Evolutionary conservation across 345 rosid species (phyloP).

Genomic region (Dimocarpus longan): DNA sequence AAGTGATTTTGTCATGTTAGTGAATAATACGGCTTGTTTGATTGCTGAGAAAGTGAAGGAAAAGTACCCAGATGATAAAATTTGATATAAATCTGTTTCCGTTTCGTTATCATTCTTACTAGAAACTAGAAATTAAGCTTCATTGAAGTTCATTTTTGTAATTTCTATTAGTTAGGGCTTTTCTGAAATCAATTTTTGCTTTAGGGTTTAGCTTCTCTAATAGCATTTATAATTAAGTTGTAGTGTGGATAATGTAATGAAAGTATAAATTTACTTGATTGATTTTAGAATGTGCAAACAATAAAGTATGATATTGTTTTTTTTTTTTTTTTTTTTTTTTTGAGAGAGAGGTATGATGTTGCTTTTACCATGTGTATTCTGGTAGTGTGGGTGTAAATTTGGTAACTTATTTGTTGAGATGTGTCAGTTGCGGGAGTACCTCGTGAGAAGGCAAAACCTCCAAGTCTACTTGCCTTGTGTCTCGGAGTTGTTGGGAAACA

Average conservation of each 20-base stretch:
- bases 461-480: constrained; percentile 70
- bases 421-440: constrained; percentile 35
- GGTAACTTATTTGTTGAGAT: constrained; percentile 7
- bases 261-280: not conserved
- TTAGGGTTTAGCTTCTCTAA: not conserved
- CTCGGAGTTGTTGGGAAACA: constrained; percentile 79
- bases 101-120: not conserved
- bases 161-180: too few relatives aligned
- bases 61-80: not conserved
- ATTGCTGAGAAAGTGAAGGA: not conserved
- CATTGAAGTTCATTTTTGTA: too few relatives aligned
- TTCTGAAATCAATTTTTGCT: not conserved
- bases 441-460: constrained; percentile 46
- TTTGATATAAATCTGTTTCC: not conserved
- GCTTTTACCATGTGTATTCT: too few relatives aligned
- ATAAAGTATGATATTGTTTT: not conserved
- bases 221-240: not conserved
- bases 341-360: not conserved
- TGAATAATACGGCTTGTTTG: not conserved
- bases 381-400: not conserved
- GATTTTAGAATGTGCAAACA: not conserved
- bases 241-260: not conserved
- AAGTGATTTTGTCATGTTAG: not conserved
- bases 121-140: constrained; percentile 1
- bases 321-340: too few relatives aligned